Conservation (phyloP, 2,329 filamentous ascomycete genomes). For the Pleoardoris graminearum region DNA sequence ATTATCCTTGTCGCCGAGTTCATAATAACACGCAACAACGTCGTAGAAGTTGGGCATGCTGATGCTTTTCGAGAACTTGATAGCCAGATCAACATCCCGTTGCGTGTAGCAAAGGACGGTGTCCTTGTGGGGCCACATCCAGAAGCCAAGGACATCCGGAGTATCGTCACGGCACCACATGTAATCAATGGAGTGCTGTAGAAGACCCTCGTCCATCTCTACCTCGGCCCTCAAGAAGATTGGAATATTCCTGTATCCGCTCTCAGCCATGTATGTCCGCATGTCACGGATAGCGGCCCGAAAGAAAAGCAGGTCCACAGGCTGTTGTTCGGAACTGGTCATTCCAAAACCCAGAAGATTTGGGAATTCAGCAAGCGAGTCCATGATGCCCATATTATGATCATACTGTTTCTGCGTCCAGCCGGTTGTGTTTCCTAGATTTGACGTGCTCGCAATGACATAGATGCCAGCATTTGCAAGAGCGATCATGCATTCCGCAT, state of each 20-base stretch:
- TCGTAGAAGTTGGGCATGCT: background rate
- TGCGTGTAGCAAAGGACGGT: background rate
- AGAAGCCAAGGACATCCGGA: background rate
- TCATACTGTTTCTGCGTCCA: background rate
- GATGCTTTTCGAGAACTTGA: background rate
- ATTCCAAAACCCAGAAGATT: constrained; percentile 5
- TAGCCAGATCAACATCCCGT: background rate
- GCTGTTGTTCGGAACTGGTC: background rate
- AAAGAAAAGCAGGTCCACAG: background rate
- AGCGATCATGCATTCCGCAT: background rate
- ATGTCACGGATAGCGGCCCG: constrained; percentile 5
- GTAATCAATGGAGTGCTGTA: background rate
- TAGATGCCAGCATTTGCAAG: constrained; percentile 3
- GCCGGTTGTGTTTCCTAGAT: too few species aligned
- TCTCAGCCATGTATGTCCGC: background rate
- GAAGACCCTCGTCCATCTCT: background rate
- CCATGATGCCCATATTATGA: background rate
- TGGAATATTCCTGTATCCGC: constrained; percentile 1
- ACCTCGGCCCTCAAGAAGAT: background rate
- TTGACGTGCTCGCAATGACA: background rate
- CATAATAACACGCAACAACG: background rate
- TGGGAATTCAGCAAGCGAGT: background rate
- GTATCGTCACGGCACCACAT: constrained; percentile 1
- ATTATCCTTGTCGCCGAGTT: background rate
- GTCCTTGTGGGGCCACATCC: background rate